These are phyloP conservation scores for Zizania palustris DNA, from an alignment of 202 grass and related monocot genomes.

Conservation along the genomic window DNA sequence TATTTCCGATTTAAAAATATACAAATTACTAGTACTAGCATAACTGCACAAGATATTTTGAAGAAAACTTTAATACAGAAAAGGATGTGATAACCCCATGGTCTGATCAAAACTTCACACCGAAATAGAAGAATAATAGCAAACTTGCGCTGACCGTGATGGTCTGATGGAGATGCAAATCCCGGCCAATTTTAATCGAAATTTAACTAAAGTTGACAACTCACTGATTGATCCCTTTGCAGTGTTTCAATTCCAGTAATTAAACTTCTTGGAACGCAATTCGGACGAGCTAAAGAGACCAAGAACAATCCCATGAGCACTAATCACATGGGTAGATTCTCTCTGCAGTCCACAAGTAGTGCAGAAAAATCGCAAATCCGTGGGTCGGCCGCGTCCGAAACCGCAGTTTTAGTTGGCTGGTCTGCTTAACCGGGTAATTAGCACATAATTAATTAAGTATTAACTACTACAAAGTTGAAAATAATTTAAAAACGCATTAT, in stretches of 20 bases:
- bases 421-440: too few relatives aligned
- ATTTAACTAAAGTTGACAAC: background rate
- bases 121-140: background rate
- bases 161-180: conserved; percentile 8
- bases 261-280: background rate
- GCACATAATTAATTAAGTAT: too few relatives aligned
- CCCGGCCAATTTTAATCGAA: conserved; percentile 1
- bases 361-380: conserved; percentile 20
- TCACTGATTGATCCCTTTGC: conserved; percentile 19
- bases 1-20: background rate
- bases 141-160: background rate
- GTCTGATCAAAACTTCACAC: background rate
- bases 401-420: too few relatives aligned
- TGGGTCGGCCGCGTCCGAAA: conserved; percentile 12
- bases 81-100: background rate
- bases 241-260: background rate
- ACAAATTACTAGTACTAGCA: background rate
- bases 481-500: too few relatives aligned
- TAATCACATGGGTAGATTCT: conserved; percentile 52
- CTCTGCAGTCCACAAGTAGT: conserved; percentile 17
- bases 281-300: conserved; percentile 14
- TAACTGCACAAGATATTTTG: background rate
- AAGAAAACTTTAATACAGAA: background rate
- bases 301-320: conserved; percentile 16
- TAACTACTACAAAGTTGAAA: too few relatives aligned